Evolutionary conservation across 345 rosid species (phyloP).

Genomic region (Carallia brachiata): DNA sequence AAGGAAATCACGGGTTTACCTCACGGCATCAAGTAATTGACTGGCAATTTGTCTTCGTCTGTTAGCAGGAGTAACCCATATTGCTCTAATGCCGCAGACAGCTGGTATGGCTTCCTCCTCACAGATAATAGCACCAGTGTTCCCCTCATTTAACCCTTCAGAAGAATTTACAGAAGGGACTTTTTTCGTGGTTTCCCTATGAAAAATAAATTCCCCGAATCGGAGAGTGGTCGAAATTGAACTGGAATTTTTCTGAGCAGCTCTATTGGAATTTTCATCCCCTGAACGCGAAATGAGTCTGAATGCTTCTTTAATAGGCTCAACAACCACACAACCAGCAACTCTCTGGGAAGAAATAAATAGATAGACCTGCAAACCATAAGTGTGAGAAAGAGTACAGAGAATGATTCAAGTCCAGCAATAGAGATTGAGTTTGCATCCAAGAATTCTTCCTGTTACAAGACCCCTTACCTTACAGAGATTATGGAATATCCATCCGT

Average conservation of each 20-base stretch:
- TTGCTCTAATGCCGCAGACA: slow-evolving; percentile 78
- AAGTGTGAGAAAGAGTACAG: not conserved
- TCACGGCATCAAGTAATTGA: slow-evolving; percentile 65
- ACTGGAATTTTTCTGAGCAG: slow-evolving; percentile 29
- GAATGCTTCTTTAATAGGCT: slow-evolving; percentile 81
- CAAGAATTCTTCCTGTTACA: not conserved
- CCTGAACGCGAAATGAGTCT: slow-evolving; percentile 39
- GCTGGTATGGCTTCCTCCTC: slow-evolving; percentile 53
- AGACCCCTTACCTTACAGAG: slow-evolving; percentile 54
- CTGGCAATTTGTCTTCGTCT: slow-evolving; percentile 77
- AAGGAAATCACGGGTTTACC: slow-evolving; percentile 36
- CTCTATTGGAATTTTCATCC: slow-evolving; percentile 18
- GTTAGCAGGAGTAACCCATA: slow-evolving; percentile 85
- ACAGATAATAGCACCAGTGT: slow-evolving; percentile 48
- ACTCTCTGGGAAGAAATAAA: slow-evolving; percentile 59
- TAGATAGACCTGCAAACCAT: slow-evolving; percentile 61
- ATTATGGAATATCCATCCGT: slow-evolving; percentile 74
- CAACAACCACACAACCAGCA: slow-evolving; percentile 72
- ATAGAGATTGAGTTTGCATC: not conserved
- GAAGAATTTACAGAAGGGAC: slow-evolving; percentile 18
- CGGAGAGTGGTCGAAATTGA: slow-evolving; percentile 43
- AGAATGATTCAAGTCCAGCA: not conserved
- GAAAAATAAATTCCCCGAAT: slow-evolving; percentile 63
- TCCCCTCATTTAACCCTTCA: slow-evolving; percentile 22
- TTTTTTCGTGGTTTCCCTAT: slow-evolving; percentile 55